Base-by-base conservation (phyloP, 139 green algal genomes). In the Gonium pectorale region DNA sequence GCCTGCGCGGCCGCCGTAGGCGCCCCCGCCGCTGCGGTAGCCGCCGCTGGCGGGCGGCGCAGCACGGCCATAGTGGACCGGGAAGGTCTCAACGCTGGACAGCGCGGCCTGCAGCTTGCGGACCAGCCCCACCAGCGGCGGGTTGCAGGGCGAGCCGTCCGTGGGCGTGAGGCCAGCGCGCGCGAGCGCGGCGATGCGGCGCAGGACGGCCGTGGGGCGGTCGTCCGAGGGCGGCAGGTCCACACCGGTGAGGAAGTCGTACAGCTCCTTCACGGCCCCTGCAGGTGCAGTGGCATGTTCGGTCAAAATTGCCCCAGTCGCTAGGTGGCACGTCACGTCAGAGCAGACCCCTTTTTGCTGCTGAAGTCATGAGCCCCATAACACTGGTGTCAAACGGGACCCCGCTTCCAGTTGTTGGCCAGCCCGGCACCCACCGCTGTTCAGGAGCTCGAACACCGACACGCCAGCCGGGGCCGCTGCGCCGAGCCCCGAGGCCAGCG, bases 381-480 rank as follows among this genome's bases (percentile, higher is more conserved):
- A n/a, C n/a, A n/a, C n/a, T n/a, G n/a, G n/a, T n/a, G n/a, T n/a
- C n/a, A n/a, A n/a, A n/a, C n/a, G n/a, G n/a, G n/a, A n/a, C n/a
- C n/a, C n/a, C n/a, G n/a, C n/a, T n/a, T n/a, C n/a, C n/a, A n/a
- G n/a, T n/a, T n/a, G n/a, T n/a, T n/a, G n/a, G n/a, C n/a, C n/a
- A n/a, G n/a, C n/a, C 5, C 19, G 26, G 2, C 43, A 26, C 77
- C 29, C 77, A 83, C 96, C 95, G 68, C 93, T 97, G 85, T 83
- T 94, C 6, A 98, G 69, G 79, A 99, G 93, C 94, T 99, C 97
- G 91, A 98, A 99, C 19, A 96, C 96, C 26, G 92, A 97, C n/a
- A 98, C 81, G 44, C 79, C 83, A 82, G 87, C 21, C 2, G 7
- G 21, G 71, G 49, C 60, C 33, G 5, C 37, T 5, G n/a, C 33